These are phyloP conservation scores for Chloranthus sessilifolius DNA, from an alignment of 164 flowering plant species.

Conservation along the genomic window DNA sequence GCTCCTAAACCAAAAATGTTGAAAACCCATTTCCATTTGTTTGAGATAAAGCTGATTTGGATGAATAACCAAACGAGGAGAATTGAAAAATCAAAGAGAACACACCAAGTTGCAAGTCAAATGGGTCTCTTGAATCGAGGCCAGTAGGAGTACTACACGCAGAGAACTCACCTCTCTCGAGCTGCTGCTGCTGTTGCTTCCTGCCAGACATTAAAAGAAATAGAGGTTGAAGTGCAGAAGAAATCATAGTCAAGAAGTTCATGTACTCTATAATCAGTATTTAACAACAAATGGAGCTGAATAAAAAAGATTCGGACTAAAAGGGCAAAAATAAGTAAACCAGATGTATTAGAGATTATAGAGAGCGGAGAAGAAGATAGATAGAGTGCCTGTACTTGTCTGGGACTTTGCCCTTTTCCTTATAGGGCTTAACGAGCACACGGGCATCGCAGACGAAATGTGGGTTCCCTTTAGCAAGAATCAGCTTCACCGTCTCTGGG, in stretches of 20 bases:
- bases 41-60: slow-evolving; percentile 1
- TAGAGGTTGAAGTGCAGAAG: too few species aligned
- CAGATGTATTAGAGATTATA: too few species aligned
- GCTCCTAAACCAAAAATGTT: slow-evolving; percentile 28
- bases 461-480: slow-evolving; percentile 92
- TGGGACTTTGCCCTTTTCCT: slow-evolving; percentile 91
- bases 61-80: neutral
- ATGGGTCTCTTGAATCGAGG: slow-evolving; percentile 70
- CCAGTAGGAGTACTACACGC: slow-evolving; percentile 67
- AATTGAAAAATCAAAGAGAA: neutral
- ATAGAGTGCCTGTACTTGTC: slow-evolving; percentile 54
- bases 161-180: slow-evolving; percentile 61
- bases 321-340: neutral
- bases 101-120: slow-evolving; percentile 70
- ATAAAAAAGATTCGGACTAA: neutral
- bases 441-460: slow-evolving; percentile 97
- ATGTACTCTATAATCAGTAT: too few species aligned
- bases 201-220: slow-evolving; percentile 23
- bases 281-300: too few species aligned
- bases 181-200: slow-evolving; percentile 62
- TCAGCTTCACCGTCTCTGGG: slow-evolving; percentile 89
- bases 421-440: slow-evolving; percentile 97
- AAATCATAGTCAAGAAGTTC: too few species aligned
- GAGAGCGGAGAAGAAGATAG: neutral
- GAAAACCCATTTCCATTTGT: neutral